These are phyloP conservation scores for Penicillium macrosclerotiorum DNA, from an alignment of 495 filamentous ascomycete genomes.

Conservation along the genomic window DNA sequence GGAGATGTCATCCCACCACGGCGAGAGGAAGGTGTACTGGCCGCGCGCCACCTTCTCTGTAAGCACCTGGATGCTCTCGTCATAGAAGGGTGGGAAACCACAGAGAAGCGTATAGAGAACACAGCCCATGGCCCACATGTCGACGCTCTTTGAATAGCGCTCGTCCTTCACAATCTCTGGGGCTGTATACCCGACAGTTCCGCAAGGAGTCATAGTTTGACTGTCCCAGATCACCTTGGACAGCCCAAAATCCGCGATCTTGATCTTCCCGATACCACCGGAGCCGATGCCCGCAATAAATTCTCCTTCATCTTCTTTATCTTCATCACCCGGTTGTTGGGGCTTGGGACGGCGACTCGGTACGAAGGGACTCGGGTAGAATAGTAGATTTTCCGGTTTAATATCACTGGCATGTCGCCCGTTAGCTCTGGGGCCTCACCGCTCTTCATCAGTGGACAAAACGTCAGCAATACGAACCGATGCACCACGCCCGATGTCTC, in stretches of 20 bases:
- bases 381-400: conserved; percentile 96
- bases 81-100: conserved; percentile 98
- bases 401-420: conserved; percentile 67
- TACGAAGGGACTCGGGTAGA: conserved; percentile 78
- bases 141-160: conserved; percentile 96
- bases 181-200: conserved; percentile 97
- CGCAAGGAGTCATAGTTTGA: conserved; percentile 98
- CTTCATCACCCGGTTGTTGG: conserved; percentile 81
- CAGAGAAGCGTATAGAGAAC: conserved; percentile 96
- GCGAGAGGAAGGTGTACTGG: conserved; percentile 96
- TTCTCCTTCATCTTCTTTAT: conserved; percentile 96
- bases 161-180: conserved; percentile 99
- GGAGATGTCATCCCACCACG: conserved; percentile 99
- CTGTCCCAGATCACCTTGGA: conserved; percentile 98
- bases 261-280: conserved; percentile 93
- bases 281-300: conserved; percentile 79
- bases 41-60: conserved; percentile 97
- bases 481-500: conserved; percentile 95
- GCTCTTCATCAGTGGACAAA: background rate
- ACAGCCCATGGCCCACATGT: conserved; percentile 98
- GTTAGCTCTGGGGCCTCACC: conserved; percentile 8
- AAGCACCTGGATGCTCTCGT: conserved; percentile 94
- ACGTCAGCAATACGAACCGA: conserved; percentile 63
- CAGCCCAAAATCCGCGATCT: conserved; percentile 96
- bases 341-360: conserved; percentile 79